A percentile compares a stretch with the other conserved stretches of the same genome.
These are phyloP conservation scores for Puccinia triticina DNA, from an alignment of 1,284 basidiomycete genomes.

Conservation along the genomic window DNA sequence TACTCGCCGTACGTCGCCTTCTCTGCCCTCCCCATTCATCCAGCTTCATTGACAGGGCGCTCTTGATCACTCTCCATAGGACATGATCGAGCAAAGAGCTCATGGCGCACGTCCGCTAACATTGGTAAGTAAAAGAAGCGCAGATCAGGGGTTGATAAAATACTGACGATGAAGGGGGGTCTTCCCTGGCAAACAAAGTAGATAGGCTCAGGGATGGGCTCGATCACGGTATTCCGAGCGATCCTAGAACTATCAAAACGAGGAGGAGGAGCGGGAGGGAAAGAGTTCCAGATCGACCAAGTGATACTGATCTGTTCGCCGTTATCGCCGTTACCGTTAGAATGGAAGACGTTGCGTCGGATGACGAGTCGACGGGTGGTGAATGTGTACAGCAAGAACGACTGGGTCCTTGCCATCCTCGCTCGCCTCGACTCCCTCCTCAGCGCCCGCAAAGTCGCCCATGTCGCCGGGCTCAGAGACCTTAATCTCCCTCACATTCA, in stretches of 20 bases:
- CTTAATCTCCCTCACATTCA: slow-evolving; percentile 55
- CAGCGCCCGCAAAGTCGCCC: slow-evolving; percentile 58
- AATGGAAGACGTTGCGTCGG: slow-evolving; percentile 63
- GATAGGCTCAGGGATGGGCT: slow-evolving; percentile 66
- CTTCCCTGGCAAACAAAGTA: slow-evolving; percentile 49
- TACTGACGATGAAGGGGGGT: background rate
- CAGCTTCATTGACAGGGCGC: background rate
- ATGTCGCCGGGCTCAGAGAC: slow-evolving; percentile 55
- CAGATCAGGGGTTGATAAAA: background rate
- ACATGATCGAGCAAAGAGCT: slow-evolving; percentile 48
- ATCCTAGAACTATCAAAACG: slow-evolving; percentile 62
- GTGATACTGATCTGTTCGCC: slow-evolving; percentile 65
- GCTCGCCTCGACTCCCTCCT: slow-evolving; percentile 65
- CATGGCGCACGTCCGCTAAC: slow-evolving; percentile 46
- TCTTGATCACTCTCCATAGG: slow-evolving; percentile 5
- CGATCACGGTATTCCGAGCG: slow-evolving; percentile 64
- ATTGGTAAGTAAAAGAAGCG: slow-evolving; percentile 23
- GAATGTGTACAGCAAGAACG: slow-evolving; percentile 63
- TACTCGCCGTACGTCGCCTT: slow-evolving; percentile 31
- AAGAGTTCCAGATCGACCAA: slow-evolving; percentile 63
- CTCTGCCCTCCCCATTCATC: background rate
- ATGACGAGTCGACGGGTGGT: slow-evolving; percentile 64
- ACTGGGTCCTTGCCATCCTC: slow-evolving; percentile 65
- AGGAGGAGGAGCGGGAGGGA: background rate
- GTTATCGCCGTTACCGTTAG: slow-evolving; percentile 61